These are phyloP conservation scores for Xylona heveae DNA, from an alignment of 495 filamentous ascomycete genomes.

Conservation along the genomic window DNA sequence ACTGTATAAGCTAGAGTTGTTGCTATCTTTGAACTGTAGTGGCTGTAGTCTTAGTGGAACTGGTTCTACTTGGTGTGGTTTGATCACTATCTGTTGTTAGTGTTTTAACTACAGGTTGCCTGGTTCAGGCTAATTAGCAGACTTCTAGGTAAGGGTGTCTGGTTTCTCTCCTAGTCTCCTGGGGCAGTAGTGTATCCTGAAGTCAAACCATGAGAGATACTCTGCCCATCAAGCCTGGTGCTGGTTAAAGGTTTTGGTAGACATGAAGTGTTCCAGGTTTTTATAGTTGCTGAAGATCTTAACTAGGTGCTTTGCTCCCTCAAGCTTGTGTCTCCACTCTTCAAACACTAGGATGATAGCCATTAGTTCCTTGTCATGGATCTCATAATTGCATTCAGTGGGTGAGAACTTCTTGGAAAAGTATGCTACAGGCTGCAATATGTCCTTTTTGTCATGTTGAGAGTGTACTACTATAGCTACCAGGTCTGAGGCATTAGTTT, in stretches of 20 bases:
- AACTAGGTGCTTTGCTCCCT: constrained; percentile 7
- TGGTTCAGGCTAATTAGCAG: no score
- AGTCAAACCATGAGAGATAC: constrained; percentile 6
- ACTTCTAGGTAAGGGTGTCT: no score
- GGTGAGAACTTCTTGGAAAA: neutral
- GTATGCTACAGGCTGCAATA: neutral
- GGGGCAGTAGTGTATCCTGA: no score
- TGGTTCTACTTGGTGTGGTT: no score
- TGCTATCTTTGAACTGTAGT: no score
- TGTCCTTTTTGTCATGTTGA: constrained; percentile 9
- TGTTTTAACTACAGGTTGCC: no score
- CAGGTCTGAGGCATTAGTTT: constrained; percentile 12
- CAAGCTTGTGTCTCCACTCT: constrained; percentile 3
- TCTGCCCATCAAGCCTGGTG: constrained; percentile 6
- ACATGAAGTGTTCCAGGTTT: no score
- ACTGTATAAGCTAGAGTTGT: no score
- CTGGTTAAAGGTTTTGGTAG: no score
- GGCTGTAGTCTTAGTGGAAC: no score
- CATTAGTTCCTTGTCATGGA: constrained; percentile 2
- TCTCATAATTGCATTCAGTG: constrained; percentile 3
- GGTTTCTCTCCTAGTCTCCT: no score
- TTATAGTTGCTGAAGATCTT: constrained; percentile 2
- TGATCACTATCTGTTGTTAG: no score
- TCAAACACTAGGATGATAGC: constrained; percentile 1
- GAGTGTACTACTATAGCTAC: constrained; percentile 9